Percentiles rank a stretch among this genome's conserved stretches.
Evolutionary conservation across 305 asterid species (phyloP).

Genomic region (Fraxinus sp.): DNA sequence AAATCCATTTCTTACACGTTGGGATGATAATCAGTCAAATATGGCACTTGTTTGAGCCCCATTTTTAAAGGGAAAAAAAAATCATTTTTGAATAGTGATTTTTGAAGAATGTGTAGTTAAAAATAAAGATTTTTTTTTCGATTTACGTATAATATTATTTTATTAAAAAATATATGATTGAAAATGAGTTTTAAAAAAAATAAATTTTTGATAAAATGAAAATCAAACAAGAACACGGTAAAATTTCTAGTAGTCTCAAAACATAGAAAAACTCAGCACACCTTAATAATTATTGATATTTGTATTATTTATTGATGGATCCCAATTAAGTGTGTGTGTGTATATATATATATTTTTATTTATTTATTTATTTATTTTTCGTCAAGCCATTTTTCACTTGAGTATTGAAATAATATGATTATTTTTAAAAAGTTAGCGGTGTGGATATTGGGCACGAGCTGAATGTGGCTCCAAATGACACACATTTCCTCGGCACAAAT

Average conservation of each 20-base stretch:
- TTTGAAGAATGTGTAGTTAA: too few relatives aligned
- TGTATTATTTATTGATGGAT: neutral
- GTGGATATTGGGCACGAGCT: conserved; percentile 34
- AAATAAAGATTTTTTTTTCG: too few relatives aligned
- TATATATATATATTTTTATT: too few relatives aligned
- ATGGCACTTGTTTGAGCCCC: neutral
- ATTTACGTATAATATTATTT: too few relatives aligned
- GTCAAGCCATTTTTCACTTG: neutral
- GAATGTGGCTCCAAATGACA: conserved; percentile 36
- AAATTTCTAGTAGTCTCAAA: too few relatives aligned
- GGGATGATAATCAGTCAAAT: neutral
- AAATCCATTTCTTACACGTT: neutral
- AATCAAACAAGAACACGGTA: too few relatives aligned
- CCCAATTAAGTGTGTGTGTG: neutral
- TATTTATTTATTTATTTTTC: too few relatives aligned
- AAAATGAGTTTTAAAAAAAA: too few relatives aligned
- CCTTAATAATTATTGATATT: too few relatives aligned
- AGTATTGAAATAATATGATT: neutral
- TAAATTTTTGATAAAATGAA: too few relatives aligned
- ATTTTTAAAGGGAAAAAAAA: too few relatives aligned
- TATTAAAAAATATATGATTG: too few relatives aligned
- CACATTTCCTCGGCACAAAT: conserved; percentile 25
- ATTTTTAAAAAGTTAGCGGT: neutral
- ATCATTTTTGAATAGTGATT: neutral
- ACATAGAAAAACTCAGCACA: neutral